Percentiles rank a stretch among this genome's conserved stretches.
Conservation (phyloP, 345 rosid species). For the Raphanus raphanistrum region DNA sequence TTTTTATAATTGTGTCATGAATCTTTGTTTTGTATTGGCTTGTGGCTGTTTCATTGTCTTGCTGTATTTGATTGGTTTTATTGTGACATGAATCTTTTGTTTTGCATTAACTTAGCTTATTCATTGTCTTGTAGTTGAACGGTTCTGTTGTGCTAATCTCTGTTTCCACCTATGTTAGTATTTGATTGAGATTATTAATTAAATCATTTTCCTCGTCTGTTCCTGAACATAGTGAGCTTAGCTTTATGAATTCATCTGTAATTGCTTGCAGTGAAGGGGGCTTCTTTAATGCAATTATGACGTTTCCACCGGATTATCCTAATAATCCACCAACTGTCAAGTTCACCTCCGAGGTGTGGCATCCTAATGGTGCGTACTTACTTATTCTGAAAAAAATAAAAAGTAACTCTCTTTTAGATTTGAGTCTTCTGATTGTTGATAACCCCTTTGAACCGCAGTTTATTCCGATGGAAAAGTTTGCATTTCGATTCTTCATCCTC, state of each 20-base stretch:
- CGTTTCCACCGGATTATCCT: conserved; percentile 73
- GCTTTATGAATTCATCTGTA: neutral
- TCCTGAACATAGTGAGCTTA: neutral
- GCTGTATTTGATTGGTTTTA: neutral
- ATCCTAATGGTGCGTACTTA: conserved; percentile 67
- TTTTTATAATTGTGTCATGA: neutral
- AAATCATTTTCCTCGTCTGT: neutral
- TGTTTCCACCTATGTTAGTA: neutral
- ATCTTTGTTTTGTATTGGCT: neutral
- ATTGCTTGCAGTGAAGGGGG: conserved; percentile 81
- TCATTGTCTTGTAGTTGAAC: neutral
- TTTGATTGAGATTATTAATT: neutral
- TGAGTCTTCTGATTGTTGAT: conserved; percentile 16
- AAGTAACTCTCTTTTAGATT: neutral
- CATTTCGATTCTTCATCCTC: conserved; percentile 90
- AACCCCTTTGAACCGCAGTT: conserved; percentile 41
- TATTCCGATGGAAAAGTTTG: conserved; percentile 79
- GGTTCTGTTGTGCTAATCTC: neutral
- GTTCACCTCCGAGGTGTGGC: conserved; percentile 90
- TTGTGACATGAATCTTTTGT: neutral
- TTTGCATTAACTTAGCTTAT: neutral
- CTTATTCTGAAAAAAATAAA: neutral
- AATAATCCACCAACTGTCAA: conserved; percentile 70
- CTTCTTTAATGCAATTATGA: conserved; percentile 77
- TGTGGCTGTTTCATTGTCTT: neutral